Conservation (phyloP, 371 early-diverging fungal species). For the Haplosporangium sp. region DNA sequence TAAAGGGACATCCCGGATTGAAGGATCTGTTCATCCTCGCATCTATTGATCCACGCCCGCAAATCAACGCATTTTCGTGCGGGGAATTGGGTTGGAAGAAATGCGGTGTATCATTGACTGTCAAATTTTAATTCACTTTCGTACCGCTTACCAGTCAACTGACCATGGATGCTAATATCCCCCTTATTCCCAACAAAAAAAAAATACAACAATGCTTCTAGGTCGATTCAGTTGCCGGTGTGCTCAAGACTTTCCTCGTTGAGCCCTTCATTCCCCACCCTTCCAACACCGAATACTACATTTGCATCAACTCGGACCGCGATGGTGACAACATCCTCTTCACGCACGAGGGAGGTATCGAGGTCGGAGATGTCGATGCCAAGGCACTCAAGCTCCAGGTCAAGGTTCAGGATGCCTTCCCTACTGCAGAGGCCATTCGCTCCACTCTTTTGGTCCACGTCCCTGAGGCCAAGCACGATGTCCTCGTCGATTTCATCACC, state of each 20-base stretch:
- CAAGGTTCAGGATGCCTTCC: conserved; percentile 74
- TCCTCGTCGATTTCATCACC: conserved; percentile 89
- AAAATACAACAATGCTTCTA: conserved; percentile 29
- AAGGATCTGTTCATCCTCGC: too few species aligned
- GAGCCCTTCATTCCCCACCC: conserved; percentile 97
- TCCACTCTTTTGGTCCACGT: conserved; percentile 71
- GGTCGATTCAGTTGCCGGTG: conserved; percentile 88
- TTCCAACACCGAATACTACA: conserved; percentile 92
- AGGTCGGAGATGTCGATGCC: conserved; percentile 97
- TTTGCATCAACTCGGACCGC: conserved; percentile 95
- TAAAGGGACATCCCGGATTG: too few species aligned
- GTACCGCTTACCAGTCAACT: too few species aligned
- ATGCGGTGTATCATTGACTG: too few species aligned
- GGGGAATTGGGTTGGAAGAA: too few species aligned
- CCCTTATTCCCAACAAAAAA: too few species aligned
- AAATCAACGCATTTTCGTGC: too few species aligned
- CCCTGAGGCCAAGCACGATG: conserved; percentile 81
- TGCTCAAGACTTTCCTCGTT: conserved; percentile 92
- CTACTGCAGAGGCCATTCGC: conserved; percentile 75
- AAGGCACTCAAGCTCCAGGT: conserved; percentile 90
- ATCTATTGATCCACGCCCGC: too few species aligned
- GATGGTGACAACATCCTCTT: conserved; percentile 96
- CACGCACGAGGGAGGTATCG: conserved; percentile 98
- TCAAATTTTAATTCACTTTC: too few species aligned
- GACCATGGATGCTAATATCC: too few species aligned